Evolutionary conservation across 1,284 basidiomycete species (phyloP).

Genomic region (Rhodotorula glutinis): DNA sequence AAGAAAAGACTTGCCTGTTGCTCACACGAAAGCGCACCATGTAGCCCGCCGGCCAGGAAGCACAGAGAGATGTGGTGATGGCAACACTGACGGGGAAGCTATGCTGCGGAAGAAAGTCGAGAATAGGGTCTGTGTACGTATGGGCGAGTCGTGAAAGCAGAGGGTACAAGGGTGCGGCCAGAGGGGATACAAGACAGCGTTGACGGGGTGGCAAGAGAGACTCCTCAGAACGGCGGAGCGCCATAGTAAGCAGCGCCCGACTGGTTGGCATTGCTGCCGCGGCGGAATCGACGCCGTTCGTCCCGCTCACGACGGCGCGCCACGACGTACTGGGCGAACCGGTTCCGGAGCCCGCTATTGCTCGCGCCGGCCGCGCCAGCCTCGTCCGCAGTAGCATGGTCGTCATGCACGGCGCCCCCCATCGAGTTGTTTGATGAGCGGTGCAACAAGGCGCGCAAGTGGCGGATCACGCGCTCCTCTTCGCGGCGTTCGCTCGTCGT

Average conservation of each 20-base stretch:
- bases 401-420: background rate
- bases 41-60: no score
- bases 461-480: conserved; percentile 29
- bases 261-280: background rate
- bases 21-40: no score
- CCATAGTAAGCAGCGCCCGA: background rate
- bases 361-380: background rate
- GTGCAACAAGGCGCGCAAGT: conserved; percentile 23
- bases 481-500: conserved; percentile 11
- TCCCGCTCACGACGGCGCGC: background rate
- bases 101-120: background rate
- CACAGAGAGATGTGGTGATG: background rate
- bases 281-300: background rate
- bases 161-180: background rate
- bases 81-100: background rate
- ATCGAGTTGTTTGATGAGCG: conserved; percentile 1
- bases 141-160: background rate
- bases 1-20: no score
- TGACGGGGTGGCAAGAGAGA: no score
- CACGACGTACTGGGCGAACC: conserved; percentile 22
- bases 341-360: conserved; percentile 8
- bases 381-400: background rate
- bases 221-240: conserved; percentile 5
- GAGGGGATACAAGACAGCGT: no score
- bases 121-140: background rate